Conservation (phyloP, 495 filamentous ascomycete species). For the Tuber aestivum region DNA sequence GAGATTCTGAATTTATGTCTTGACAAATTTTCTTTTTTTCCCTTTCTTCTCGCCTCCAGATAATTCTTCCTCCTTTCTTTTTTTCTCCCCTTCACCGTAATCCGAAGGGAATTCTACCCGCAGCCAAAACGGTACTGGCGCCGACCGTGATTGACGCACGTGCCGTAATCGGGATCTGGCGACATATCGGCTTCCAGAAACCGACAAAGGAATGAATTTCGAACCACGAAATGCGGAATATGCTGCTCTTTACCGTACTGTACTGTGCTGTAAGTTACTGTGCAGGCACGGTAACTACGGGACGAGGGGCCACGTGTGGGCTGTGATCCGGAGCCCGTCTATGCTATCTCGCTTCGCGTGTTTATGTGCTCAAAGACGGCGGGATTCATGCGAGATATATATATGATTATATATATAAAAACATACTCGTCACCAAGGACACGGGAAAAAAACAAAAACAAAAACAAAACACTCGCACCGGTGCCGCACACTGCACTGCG, state of each 20-base stretch:
- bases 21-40: background rate
- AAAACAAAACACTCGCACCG: background rate
- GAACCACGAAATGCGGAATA: background rate
- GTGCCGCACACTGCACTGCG: background rate
- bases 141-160: conserved; percentile 15
- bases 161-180: conserved; percentile 13
- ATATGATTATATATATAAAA: too few species aligned
- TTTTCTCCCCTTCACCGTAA: background rate
- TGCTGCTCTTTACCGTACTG: background rate
- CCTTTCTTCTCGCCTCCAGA: background rate
- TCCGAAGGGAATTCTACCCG: background rate
- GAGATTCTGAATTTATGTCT: background rate
- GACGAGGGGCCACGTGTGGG: background rate
- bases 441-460: background rate
- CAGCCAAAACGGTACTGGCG: background rate
- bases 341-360: background rate
- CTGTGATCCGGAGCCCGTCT: background rate
- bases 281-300: background rate
- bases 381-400: background rate
- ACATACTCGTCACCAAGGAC: background rate
- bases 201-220: conserved; percentile 26
- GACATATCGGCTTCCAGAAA: conserved; percentile 29
- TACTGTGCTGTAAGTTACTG: too few species aligned
- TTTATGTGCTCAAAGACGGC: background rate
- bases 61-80: background rate